A percentile compares a stretch with the other conserved stretches of the same genome.
Conservation (phyloP, 139 green algal genomes). For the Chlorokybus atmophyticus region DNA sequence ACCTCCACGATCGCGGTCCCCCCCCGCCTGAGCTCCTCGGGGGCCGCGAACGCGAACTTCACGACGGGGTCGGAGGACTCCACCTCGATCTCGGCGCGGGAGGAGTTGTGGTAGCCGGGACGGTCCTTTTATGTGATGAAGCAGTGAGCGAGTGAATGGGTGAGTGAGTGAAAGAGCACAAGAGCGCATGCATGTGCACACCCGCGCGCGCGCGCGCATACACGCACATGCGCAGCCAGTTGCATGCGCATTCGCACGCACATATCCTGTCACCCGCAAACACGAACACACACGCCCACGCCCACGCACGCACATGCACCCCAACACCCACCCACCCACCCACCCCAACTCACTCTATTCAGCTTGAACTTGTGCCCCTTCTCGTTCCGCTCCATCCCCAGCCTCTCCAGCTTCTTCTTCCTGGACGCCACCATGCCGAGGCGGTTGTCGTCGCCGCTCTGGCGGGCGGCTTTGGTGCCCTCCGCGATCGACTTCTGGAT, state of each 20-base stretch:
- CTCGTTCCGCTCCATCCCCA: slow-evolving; percentile 39
- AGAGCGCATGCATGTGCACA: no score
- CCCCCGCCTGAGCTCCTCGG: neutral
- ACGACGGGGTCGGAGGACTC: neutral
- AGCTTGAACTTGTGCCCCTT: slow-evolving; percentile 37
- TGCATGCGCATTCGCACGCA: no score
- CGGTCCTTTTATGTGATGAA: no score
- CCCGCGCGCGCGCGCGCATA: no score
- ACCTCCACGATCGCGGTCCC: neutral
- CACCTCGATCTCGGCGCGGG: neutral
- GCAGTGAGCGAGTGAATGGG: no score
- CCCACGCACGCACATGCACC: no score
- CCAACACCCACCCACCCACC: no score
- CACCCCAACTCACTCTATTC: no score
- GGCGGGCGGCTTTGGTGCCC: neutral
- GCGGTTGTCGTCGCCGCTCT: slow-evolving; percentile 48
- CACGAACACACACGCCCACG: no score
- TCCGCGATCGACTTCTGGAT: neutral
- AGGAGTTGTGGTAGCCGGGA: neutral
- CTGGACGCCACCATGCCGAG: slow-evolving; percentile 38
- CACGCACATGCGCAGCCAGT: no score
- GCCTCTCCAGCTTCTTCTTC: slow-evolving; percentile 41
- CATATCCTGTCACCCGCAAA: no score
- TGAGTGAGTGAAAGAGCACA: no score
- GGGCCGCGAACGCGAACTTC: neutral